These are phyloP conservation scores for Pythium myriotylum DNA, from an alignment of 352 stramenopile genomes.

Conservation along the genomic window DNA sequence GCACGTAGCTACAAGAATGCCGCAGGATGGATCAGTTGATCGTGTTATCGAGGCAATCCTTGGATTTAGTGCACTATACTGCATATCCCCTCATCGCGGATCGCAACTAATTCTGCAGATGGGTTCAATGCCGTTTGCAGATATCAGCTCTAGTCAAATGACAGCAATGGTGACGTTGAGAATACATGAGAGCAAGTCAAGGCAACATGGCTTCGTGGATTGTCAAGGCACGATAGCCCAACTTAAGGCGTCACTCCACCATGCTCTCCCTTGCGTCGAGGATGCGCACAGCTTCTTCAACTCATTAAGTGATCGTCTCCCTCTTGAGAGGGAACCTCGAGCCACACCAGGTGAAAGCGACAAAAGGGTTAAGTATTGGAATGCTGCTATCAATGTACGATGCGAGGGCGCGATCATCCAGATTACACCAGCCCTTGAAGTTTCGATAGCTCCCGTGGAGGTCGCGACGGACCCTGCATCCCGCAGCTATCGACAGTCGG, in stretches of 20 bases:
- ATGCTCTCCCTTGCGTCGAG: not conserved
- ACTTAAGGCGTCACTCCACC: not conserved
- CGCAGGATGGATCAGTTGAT: slow-evolving; percentile 12
- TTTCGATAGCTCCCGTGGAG: slow-evolving; percentile 1
- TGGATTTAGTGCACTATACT: slow-evolving; percentile 8
- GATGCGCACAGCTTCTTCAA: slow-evolving; percentile 5
- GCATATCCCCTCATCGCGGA: not conserved
- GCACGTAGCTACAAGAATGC: slow-evolving; percentile 3
- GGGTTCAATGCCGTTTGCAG: slow-evolving; percentile 1
- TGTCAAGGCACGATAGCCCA: not conserved
- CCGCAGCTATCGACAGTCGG: slow-evolving; percentile 5
- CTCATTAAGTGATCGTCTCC: not conserved
- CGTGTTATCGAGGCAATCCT: slow-evolving; percentile 10
- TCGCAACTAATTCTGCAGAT: slow-evolving; percentile 2
- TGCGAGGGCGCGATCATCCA: slow-evolving; percentile 4
- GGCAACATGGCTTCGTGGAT: slow-evolving; percentile 21
- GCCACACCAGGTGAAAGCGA: not conserved
- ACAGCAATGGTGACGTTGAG: slow-evolving; percentile 10
- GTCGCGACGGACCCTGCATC: slow-evolving; percentile 12
- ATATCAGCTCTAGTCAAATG: not conserved
- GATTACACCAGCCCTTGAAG: slow-evolving; percentile 16
- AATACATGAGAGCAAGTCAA: slow-evolving; percentile 25
- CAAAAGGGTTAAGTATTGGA: slow-evolving; percentile 20
- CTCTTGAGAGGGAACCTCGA: not conserved
- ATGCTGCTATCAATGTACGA: slow-evolving; percentile 10